Base-by-base conservation (phyloP, 2,329 filamentous ascomycete genomes). In the Penicillium sp. region DNA sequence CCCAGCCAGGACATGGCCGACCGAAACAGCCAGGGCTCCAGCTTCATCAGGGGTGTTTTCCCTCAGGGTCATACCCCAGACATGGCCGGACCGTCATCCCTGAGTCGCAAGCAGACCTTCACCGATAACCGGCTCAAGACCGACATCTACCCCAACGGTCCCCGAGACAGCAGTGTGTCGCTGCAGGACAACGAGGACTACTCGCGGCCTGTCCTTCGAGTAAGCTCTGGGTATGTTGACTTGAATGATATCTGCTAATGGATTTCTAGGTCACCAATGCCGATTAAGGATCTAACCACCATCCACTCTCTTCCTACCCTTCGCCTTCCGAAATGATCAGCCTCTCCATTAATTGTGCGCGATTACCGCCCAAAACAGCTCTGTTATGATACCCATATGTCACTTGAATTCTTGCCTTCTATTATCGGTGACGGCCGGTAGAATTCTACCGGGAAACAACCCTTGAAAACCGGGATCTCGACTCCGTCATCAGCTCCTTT, bases 101-200 rank as follows among this genome's bases (percentile, higher is more conserved):
- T 41, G 51, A 57, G 28, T 57, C 65, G 64, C 54, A 55, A 64
- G 44, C 62, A 61, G 5, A 66, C 64, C 12, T 73, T 71, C 44
- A 75, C 69, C 33, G 74, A 76, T 53, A 69, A 69, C 53, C 70
- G 74, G 49, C 62, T 76, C 65, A 75, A 74, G 50, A 69, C 71
- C 40, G 69, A 69, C 51, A 65, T 75, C 46, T 73, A 72, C 54
- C 64, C 66, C 12, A 66, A 72, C 44, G 72, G 71, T 46, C 59
- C 65, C 42, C 72, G 72, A 29, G 61, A 69, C 39, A 75, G 73
- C 58, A 72, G 69, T 50, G 63, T 74, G 15, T 76, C 73, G 15
- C 67, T 76, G 18, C 72, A 75, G 52, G 74, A 76, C 52, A 71
- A 75, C 48, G 71, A 74, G 58, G 74, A 76, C 54, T 76, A 76